A percentile compares a stretch with the other conserved stretches of the same genome.
These are phyloP conservation scores for Crithidia mellificae DNA, from an alignment of 208 protist species.

Conservation along the genomic window DNA sequence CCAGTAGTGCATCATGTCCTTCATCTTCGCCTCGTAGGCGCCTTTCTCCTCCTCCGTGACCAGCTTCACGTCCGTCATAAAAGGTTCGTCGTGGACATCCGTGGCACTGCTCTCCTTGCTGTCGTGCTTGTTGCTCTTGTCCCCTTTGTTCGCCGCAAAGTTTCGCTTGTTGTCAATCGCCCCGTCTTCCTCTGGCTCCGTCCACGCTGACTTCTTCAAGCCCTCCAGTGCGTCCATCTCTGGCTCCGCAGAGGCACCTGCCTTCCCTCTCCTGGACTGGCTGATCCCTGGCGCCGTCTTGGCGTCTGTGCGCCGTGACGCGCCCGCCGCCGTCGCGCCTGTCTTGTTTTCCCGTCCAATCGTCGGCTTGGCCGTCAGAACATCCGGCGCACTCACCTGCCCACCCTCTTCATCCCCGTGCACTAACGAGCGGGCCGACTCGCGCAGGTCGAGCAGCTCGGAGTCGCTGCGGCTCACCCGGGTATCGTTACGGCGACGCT, in stretches of 20 bases:
- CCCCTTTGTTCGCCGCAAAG: background rate
- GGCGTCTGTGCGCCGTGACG: too few relatives aligned
- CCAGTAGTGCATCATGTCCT: slow-evolving; percentile 40
- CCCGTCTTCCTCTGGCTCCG: background rate
- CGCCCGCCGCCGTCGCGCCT: background rate
- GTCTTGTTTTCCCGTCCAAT: background rate
- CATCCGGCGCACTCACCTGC: slow-evolving; percentile 9
- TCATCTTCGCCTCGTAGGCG: slow-evolving; percentile 20
- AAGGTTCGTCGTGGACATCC: slow-evolving; percentile 10
- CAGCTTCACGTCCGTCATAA: slow-evolving; percentile 19
- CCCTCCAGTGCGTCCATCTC: background rate
- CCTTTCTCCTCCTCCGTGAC: slow-evolving; percentile 22
- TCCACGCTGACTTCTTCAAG: background rate
- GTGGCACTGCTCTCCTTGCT: background rate
- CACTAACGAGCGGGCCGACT: slow-evolving; percentile 1
- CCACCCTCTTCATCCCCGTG: background rate
- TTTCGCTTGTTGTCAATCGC: background rate
- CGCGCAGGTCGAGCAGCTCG: slow-evolving; percentile 1
- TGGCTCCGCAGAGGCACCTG: background rate
- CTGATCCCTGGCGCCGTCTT: too few relatives aligned
- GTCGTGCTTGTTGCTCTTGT: background rate
- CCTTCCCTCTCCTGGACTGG: background rate
- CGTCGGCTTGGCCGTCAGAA: background rate
- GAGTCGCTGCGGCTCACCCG: slow-evolving; percentile 13
- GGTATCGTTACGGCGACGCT: background rate